Conservation (phyloP, 768 basidiomycete genomes). For the Suillus bovinus region DNA sequence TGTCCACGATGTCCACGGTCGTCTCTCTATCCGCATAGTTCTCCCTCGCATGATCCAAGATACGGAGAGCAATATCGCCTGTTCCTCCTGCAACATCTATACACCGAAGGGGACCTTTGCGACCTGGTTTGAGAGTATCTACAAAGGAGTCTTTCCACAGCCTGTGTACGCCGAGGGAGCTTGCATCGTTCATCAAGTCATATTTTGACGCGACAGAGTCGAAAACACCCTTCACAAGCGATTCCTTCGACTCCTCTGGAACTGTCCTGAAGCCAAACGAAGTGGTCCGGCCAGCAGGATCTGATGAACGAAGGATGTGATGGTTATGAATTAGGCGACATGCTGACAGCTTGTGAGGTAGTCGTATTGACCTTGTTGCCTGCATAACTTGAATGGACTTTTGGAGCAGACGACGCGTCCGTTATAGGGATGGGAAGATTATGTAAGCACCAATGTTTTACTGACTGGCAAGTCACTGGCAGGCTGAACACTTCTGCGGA, state of each 20-base stretch:
- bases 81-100: slow-evolving; percentile 98
- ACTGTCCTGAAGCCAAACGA: slow-evolving; percentile 96
- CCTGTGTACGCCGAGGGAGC: slow-evolving; percentile 93
- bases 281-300: slow-evolving; percentile 47
- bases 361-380: slow-evolving; percentile 5
- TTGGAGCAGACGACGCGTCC: neutral
- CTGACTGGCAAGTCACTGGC: neutral
- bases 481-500: neutral
- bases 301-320: slow-evolving; percentile 11
- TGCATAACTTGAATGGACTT: neutral
- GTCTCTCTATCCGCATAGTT: slow-evolving; percentile 90
- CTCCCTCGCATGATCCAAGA: slow-evolving; percentile 88
- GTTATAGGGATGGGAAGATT: neutral
- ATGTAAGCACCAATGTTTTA: slow-evolving; percentile 1
- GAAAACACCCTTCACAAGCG: slow-evolving; percentile 90
- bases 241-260: slow-evolving; percentile 84
- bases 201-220: slow-evolving; percentile 94
- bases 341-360: neutral
- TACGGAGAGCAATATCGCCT: slow-evolving; percentile 93
- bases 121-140: slow-evolving; percentile 70
- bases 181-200: slow-evolving; percentile 99
- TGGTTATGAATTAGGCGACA: slow-evolving; percentile 21
- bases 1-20: slow-evolving; percentile 86
- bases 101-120: slow-evolving; percentile 72
- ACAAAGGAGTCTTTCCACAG: slow-evolving; percentile 97